Conservation (phyloP, 2,329 filamentous ascomycete genomes). For the Xylaria sp. region DNA sequence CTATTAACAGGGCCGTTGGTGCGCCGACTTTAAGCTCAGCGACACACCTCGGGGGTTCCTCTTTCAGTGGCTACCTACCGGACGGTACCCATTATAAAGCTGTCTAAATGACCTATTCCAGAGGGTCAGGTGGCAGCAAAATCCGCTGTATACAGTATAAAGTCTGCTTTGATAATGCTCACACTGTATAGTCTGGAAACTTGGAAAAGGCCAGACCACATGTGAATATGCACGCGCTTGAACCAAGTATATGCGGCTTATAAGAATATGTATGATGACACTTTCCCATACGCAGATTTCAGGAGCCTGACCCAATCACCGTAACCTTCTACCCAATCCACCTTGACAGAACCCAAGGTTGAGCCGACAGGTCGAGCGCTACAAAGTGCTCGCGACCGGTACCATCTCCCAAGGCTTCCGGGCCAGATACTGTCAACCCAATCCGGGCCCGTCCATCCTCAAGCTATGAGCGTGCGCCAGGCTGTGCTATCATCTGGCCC, state of each 20-base stretch:
- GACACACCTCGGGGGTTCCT: conserved; percentile 9
- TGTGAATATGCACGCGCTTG: conserved; percentile 19
- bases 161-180: background rate
- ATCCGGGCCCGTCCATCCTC: background rate
- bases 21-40: conserved; percentile 7
- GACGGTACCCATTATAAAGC: background rate
- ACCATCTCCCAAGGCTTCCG: conserved; percentile 16
- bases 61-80: conserved; percentile 6
- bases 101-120: conserved; percentile 8
- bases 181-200: conserved; percentile 5
- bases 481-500: conserved; percentile 33
- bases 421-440: conserved; percentile 1
- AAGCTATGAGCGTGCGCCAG: conserved; percentile 34
- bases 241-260: conserved; percentile 17
- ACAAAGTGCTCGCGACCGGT: conserved; percentile 6
- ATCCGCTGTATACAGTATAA: conserved; percentile 3
- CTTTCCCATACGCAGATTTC: conserved; percentile 17
- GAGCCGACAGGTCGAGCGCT: conserved; percentile 1
- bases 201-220: background rate
- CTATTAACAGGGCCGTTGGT: background rate
- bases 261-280: conserved; percentile 31
- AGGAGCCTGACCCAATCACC: conserved; percentile 7
- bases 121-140: conserved; percentile 26
- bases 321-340: background rate
- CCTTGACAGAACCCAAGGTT: background rate